Evolutionary conservation across 2,329 filamentous ascomycete species (phyloP).

Genomic region (Arthroderma uncinatum): DNA sequence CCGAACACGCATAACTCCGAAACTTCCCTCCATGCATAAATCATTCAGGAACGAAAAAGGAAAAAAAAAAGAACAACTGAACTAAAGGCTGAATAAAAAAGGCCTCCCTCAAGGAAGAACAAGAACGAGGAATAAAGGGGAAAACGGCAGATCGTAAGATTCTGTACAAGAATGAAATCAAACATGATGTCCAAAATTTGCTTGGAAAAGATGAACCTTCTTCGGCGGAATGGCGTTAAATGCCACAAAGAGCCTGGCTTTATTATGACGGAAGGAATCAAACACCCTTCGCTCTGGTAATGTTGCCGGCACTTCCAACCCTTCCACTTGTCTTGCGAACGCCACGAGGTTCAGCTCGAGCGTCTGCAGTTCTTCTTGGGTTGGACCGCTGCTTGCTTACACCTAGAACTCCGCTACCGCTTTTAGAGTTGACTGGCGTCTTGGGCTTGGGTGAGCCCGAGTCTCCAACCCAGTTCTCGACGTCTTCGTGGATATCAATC

Average conservation of each 20-base stretch:
- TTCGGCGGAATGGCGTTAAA: background rate
- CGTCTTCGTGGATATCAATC: constrained; percentile 50
- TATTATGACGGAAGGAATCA: background rate
- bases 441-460: constrained; percentile 31
- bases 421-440: constrained; percentile 47
- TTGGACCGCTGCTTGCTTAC: constrained; percentile 55
- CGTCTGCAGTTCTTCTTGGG: constrained; percentile 34
- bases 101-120: background rate
- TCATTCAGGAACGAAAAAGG: background rate
- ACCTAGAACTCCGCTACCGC: constrained; percentile 39
- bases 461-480: constrained; percentile 51
- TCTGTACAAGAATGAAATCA: background rate
- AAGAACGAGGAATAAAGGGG: background rate
- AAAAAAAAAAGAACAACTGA: background rate
- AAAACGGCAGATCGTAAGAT: background rate
- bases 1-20: background rate
- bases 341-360: constrained; percentile 29
- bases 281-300: constrained; percentile 12
- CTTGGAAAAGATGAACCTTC: background rate
- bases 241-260: background rate
- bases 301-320: constrained; percentile 33
- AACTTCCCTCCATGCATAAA: constrained; percentile 6
- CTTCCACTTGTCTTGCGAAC: constrained; percentile 39
- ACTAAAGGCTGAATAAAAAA: background rate
- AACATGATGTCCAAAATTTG: constrained; percentile 3